Percentiles rank a stretch among this genome's conserved stretches.
phyloP scores from a whole-genome alignment of 2,329 filamentous ascomycete species.

The Paramyrothecium sp. region DNA sequence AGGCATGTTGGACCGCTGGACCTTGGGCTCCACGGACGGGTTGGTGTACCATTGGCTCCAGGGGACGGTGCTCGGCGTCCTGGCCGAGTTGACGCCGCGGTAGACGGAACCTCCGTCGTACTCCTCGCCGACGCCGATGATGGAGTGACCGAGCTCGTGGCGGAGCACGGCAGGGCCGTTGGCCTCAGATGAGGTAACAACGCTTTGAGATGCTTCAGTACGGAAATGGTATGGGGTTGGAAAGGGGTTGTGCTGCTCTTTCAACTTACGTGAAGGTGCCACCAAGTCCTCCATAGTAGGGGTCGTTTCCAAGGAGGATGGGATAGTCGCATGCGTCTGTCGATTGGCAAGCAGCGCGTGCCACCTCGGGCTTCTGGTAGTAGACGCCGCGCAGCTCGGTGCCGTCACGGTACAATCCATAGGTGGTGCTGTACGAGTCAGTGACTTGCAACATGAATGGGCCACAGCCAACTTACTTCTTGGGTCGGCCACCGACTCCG shows the following conservation, averaged over 20 bases:
- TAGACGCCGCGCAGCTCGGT: neutral
- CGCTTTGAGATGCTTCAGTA: neutral
- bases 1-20: neutral
- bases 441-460: neutral
- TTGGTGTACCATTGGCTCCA: neutral
- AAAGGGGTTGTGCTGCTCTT: no score
- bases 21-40: neutral
- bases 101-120: neutral
- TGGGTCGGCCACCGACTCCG: neutral
- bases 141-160: neutral
- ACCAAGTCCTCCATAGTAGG: neutral
- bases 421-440: neutral
- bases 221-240: no score
- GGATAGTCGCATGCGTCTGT: neutral
- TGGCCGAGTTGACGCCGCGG: neutral
- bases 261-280: neutral
- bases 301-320: neutral
- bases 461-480: neutral
- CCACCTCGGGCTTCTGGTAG: neutral
- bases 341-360: neutral
- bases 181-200: neutral
- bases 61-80: neutral
- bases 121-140: neutral
- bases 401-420: neutral
- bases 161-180: neutral